These are phyloP conservation scores for Artemisia argyi DNA, from an alignment of 129 eudicot genomes.

Conservation along the genomic window DNA sequence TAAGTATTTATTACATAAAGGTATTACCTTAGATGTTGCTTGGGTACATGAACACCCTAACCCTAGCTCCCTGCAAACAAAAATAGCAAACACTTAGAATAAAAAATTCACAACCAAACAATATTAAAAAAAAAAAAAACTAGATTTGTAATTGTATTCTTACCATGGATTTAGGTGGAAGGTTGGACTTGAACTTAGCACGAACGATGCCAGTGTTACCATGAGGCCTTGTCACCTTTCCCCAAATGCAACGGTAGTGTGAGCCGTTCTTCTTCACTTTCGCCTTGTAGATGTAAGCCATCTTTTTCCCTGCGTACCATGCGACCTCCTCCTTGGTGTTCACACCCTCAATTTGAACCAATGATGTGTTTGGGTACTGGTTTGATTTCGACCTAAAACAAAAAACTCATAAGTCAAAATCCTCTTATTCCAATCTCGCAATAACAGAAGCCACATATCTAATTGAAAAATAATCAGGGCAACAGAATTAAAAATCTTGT, in stretches of 20 bases:
- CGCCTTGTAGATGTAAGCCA: constrained; percentile 52
- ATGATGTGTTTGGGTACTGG: constrained; percentile 43
- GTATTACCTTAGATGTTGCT: constrained; percentile 74
- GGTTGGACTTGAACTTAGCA: constrained; percentile 46
- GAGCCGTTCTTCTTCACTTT: constrained; percentile 45
- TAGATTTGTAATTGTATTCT: neutral
- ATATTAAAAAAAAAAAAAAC: neutral
- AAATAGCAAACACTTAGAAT: neutral
- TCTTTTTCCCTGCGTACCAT: constrained; percentile 48
- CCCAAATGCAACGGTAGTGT: constrained; percentile 49
- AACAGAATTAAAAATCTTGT: too few relatives aligned
- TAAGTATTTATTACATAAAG: neutral
- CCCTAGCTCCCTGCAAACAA: constrained; percentile 61
- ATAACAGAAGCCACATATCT: too few relatives aligned
- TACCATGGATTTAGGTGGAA: constrained; percentile 50
- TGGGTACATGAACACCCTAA: constrained; percentile 83
- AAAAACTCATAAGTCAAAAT: neutral
- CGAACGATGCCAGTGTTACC: constrained; percentile 50
- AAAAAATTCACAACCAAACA: neutral
- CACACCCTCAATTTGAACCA: constrained; percentile 47
- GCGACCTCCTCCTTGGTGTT: constrained; percentile 51
- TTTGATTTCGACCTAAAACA: constrained; percentile 42
- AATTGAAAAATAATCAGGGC: too few relatives aligned
- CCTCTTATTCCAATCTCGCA: neutral
- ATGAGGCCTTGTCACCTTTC: constrained; percentile 44